Evolutionary conservation across 371 early-diverging fungal species (phyloP), one percentile per base, ranked within the genome.

Genomic region (Capillidium rhysosporum): DNA sequence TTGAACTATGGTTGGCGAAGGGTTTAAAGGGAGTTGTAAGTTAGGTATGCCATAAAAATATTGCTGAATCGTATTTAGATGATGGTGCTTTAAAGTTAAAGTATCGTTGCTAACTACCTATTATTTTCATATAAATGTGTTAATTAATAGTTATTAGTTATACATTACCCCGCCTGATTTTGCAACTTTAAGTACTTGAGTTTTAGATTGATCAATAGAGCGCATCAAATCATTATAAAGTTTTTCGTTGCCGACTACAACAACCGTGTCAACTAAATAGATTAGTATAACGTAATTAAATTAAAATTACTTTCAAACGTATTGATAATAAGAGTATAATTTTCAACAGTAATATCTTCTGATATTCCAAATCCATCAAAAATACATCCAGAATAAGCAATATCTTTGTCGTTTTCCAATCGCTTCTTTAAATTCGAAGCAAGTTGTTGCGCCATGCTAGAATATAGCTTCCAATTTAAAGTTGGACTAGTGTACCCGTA

Each of bases 11-110:
- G 79, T 81, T 1, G 87, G 82, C 57, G 82, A 92, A 10, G 97
- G 92, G 10, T 79, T 77, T 40, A 88, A 59, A 55, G 85, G 85
- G 0, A 56, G 61, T 49, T 72, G 69, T 28, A 65, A 69, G 56
- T 76, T 73, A 0, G 73, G 56, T 0, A 84, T 82, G 1, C 97
- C 97, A 64, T 94, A 92, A 70, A 96, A 96, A 70, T 96, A 96
- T 62, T 87, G 86, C 7, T 77, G 77, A 3, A 96, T 83, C 55
- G 75, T 76, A 39, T 77, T 71, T 46, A 77, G 71, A 63, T 87
- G 84, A 1, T 72, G 55, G 41, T 82, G 78, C 16, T 78, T 64
- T 39, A 85, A 64, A 61, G 73, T 86, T 5, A 68, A 63, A 7
- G 75, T 63, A 63, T 90, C 89, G 12, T 93, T 72, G 52, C 84